Base-by-base conservation (phyloP, 2,329 filamentous ascomycete species). In the Alternaria infectoria region DNA sequence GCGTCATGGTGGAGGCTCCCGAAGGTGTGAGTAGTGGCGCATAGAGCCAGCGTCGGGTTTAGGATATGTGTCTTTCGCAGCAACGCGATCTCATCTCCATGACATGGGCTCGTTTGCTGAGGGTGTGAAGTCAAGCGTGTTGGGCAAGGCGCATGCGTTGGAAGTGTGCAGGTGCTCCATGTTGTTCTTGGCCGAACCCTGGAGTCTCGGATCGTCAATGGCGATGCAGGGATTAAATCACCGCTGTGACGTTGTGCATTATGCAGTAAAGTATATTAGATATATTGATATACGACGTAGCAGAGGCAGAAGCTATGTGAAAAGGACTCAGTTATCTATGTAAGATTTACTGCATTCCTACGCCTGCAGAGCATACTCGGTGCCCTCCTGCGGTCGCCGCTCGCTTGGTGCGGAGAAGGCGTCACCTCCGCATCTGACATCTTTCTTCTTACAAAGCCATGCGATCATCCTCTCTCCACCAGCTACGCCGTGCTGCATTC, bases 1-100 rank as follows among this genome's bases (percentile, higher is more conserved):
- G 77, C 59, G 79, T 79, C 79, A 81, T 81, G 66, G 56, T 74
- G 67, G 44, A 61, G 64, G 61, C 58, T 59, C 65, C 52, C 59
- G 64, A 65, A 62, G 44, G 44, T 47, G 60, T 59, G 58, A 57
- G 52, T 51, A 61, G 43, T 55, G 43, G 64, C 50, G 57, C 68
- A 70, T 68, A 49, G 56, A 57, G 64, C 32, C 62, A 57, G 51
- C 30, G 56, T n/a, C 23, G 58, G 23, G 52, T 50, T 43, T 64
- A 66, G 45, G 50, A 61, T 26, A 23, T 25, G 55, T n/a, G 46
- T 21, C 46, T 65, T 56, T 52, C 28, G 54, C 47, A 58, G 57
- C 40, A 46, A 23, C 43, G 25, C 21, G 28, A 28, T 25, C 45
- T 57, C 40, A 55, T 62, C 54, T 66, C 72, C 67, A 69, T 74